Base-by-base conservation (phyloP, 192 early-diverging fungal genomes). In the Blastocladiella britannica region DNA sequence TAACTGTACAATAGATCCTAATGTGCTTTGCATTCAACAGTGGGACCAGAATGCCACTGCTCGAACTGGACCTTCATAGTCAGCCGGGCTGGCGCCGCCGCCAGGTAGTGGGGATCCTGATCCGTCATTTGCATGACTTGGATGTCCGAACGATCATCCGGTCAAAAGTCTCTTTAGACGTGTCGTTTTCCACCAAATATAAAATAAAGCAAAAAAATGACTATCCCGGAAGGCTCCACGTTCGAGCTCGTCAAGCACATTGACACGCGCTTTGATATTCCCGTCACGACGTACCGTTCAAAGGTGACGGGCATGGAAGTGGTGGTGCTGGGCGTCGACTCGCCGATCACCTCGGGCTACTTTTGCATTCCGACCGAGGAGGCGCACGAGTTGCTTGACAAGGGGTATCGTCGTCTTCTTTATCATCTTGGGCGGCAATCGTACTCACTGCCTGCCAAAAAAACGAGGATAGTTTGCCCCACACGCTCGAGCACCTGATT, bases 281-380 rank as follows among this genome's bases (percentile, higher is more conserved):
- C 63, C 56, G 64, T 76, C 30, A 76, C 70, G 8, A 80, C 74
- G 60, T 75, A 65, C 30, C 65, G 67, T 43, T 72, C 70, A 27
- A 53, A 27, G 20, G 62, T 67, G 51, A 75, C 77, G 25, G 75
- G 77, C 22, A 60, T 80, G n/a, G 75, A 70, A 25, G 68, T 75
- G 7, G 63, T 75, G 9, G 61, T 71, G 56, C 67, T 68, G 56
- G 71, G 77, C 58, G 65, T 69, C 55, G 73, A 80, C 63, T 68
- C 68, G 20, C 75, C 78, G 20, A 62, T 80, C 29, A 75, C 77
- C 25, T 70, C 72, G 29, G 78, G 78, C 18, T 77, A 68, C 60
- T 77, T 77, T 59, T 60, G 61, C 7, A 54, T 80, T 9, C 73
- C 78, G 20, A 80, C 78, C 15, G 78, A 80, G 66, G 66, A 76